Conservation (phyloP, 495 filamentous ascomycete genomes). For the Neurospora sp. region DNA sequence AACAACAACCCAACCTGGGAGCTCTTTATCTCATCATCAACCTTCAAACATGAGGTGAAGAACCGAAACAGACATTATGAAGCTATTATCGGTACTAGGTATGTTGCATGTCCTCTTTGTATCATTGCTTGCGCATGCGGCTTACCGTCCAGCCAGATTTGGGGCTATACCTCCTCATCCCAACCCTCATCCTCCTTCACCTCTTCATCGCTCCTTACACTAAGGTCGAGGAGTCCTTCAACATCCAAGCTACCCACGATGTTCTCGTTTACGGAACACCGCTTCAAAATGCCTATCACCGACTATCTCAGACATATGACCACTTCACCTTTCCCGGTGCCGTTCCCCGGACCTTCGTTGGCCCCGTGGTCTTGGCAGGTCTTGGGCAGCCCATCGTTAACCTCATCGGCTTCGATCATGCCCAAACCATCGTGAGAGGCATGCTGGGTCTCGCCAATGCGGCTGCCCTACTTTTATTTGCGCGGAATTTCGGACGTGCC, state of each 20-base stretch:
- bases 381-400: conserved; percentile 52
- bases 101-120: background rate
- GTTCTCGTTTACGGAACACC: conserved; percentile 73
- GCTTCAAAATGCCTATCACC: conserved; percentile 35
- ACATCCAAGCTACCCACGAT: conserved; percentile 90
- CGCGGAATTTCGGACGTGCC: conserved; percentile 47
- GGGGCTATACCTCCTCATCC: conserved; percentile 47
- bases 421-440: conserved; percentile 53
- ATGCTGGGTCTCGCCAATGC: conserved; percentile 75
- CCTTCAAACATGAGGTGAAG: background rate
- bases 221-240: conserved; percentile 99
- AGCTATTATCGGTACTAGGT: background rate
- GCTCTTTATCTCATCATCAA: background rate
- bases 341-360: conserved; percentile 84
- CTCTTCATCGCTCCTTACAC: conserved; percentile 78
- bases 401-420: conserved; percentile 34
- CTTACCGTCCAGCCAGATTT: conserved; percentile 28
- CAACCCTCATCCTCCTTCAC: conserved; percentile 60
- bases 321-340: conserved; percentile 86
- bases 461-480: conserved; percentile 51
- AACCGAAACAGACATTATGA: background rate
- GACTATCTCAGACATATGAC: conserved; percentile 58
- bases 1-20: background rate
- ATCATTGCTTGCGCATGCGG: background rate
- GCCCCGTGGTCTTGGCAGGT: conserved; percentile 61